Evolutionary conservation across 2,329 filamentous ascomycete species (phyloP), one percentile per base, ranked within the genome.

Genomic region (Penicillium sp.): DNA sequence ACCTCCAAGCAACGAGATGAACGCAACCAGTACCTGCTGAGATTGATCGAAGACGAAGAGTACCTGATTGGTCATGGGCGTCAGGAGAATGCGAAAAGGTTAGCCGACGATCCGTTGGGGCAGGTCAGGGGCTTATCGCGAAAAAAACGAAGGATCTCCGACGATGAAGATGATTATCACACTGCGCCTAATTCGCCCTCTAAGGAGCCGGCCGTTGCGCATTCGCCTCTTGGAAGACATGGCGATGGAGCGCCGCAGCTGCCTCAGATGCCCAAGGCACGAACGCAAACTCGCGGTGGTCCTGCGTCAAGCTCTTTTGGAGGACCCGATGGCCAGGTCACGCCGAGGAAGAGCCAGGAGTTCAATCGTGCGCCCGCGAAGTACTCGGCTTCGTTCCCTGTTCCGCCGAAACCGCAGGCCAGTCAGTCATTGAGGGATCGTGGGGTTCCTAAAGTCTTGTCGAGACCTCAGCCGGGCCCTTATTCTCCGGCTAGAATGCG

Each of bases 1-100:
- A 56, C 61, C 5, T 47, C 49, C 14, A 42, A 43, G 9, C 65
- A 72, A 45, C 62, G 66, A 24, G 49, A 62, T 8, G 54, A 62
- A 24, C 62, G 73, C 16, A 51, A 73, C 21, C 29, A 56, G 14
- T 63, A 71, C 32, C 54, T 77, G 10, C 40, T 62, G 24, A 49
- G 60, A 2, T 46, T 71, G 13, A 56, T 77, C 22, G 44, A 67
- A 3, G 69, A 75, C 32, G 69, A 76, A 44, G 36, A 69, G 7
- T 71, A 70, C 43, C 47, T 75, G 29, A 43, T 67, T 5, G 65
- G 34, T 14, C 49, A 62, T 36, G 52, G 58, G 32, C 47, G 56
- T 14, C 36, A 47, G 22, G 51, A 52, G 43, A 27, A 24, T 5
- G 57, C 46, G 5, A 54, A 50, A 50, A 45, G 47, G 47, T 50